Conservation (phyloP, 1,284 basidiomycete genomes). For the Ganoderma leucocontextum region DNA sequence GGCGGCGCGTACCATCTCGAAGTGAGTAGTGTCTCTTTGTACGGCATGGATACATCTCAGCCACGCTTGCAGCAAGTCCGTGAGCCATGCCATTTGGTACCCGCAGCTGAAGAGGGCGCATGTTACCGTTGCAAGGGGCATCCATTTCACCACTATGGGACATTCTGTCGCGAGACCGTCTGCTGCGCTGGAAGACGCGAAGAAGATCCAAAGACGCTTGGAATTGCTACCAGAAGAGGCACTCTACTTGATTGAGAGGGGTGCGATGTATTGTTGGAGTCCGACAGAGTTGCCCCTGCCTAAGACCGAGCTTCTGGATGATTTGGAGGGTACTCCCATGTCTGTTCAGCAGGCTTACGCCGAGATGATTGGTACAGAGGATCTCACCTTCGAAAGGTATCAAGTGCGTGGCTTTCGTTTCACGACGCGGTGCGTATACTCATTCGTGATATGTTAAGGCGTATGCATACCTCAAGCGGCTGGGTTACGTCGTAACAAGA, state of each 20-base stretch:
- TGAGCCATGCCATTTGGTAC: slow-evolving; percentile 81
- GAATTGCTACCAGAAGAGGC: slow-evolving; percentile 95
- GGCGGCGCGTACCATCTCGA: slow-evolving; percentile 76
- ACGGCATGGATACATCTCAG: slow-evolving; percentile 14
- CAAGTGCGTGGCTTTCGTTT: slow-evolving; percentile 62
- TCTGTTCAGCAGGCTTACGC: slow-evolving; percentile 90
- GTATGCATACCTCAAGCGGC: slow-evolving; percentile 89
- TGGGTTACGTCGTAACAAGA: slow-evolving; percentile 91
- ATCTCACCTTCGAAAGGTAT: slow-evolving; percentile 84
- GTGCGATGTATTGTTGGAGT: slow-evolving; percentile 86
- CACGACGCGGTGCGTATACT: neutral
- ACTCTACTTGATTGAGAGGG: slow-evolving; percentile 91
- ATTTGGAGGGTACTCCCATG: slow-evolving; percentile 76
- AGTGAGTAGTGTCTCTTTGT: slow-evolving; percentile 49
- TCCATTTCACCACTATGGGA: slow-evolving; percentile 82
- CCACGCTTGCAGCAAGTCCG: slow-evolving; percentile 61
- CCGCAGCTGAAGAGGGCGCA: slow-evolving; percentile 69
- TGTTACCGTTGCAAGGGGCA: slow-evolving; percentile 77
- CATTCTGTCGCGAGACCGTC: slow-evolving; percentile 65
- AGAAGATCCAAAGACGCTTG: slow-evolving; percentile 64
- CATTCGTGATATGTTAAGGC: slow-evolving; percentile 68
- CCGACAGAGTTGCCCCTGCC: slow-evolving; percentile 40
- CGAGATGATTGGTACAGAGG: slow-evolving; percentile 83
- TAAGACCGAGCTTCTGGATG: slow-evolving; percentile 46
- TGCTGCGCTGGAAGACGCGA: slow-evolving; percentile 39